Conservation (phyloP, 345 rosid genomes). For the Eucalyptus pumila region DNA sequence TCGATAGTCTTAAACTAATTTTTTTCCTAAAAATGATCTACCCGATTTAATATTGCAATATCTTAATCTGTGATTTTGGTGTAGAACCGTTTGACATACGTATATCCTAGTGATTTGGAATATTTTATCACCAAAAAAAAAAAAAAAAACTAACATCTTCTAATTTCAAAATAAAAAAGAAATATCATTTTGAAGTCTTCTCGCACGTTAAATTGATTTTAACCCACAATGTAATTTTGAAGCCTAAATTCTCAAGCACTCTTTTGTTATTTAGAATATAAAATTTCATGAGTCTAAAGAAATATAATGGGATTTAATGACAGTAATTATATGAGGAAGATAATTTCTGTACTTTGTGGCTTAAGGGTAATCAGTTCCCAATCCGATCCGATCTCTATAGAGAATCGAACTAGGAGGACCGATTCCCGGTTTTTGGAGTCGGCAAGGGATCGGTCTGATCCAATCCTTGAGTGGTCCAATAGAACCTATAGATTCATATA, state of each 20-base stretch:
- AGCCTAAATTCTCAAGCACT: neutral
- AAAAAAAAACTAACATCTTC: neutral
- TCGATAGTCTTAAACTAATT: neutral
- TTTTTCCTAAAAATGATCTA: neutral
- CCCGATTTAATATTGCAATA: neutral
- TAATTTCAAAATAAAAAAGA: no score
- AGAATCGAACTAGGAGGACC: no score
- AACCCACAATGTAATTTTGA: neutral
- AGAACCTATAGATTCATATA: no score
- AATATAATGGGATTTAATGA: neutral
- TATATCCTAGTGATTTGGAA: neutral
- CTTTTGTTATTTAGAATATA: neutral
- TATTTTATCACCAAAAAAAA: neutral
- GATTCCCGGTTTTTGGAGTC: no score
- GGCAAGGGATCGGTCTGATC: no score
- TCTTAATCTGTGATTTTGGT: neutral
- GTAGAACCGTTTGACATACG: neutral
- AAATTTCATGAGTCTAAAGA: neutral
- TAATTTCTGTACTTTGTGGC: neutral
- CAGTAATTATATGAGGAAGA: neutral
- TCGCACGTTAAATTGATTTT: neutral
- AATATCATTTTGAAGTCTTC: neutral
- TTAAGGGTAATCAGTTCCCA: no score
- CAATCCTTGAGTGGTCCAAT: no score
- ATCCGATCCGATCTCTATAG: no score